phyloP scores from a whole-genome alignment of 768 basidiomycete species.

The Lenzites betulinus region DNA sequence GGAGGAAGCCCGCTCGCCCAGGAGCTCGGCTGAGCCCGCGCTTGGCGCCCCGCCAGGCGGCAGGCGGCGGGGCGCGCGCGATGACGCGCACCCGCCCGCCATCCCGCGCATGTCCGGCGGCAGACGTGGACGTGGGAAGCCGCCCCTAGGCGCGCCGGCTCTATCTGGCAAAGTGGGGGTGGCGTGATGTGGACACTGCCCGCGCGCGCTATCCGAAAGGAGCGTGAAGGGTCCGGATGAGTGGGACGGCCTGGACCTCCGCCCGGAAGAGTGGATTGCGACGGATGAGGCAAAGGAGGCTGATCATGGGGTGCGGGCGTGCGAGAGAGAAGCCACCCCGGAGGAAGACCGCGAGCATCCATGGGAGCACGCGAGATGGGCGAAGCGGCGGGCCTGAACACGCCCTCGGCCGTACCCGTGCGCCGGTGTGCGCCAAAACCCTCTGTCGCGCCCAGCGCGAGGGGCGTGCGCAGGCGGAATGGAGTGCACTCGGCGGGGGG shows the following conservation, averaged over 20 bases:
- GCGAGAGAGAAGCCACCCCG: constrained; percentile 22
- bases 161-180: constrained; percentile 15
- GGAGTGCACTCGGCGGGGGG: constrained; percentile 1
- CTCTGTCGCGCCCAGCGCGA: not conserved
- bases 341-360: constrained; percentile 11
- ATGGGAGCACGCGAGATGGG: not conserved
- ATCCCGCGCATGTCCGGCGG: constrained; percentile 2
- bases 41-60: not conserved
- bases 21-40: constrained; percentile 1
- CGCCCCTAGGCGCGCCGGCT: constrained; percentile 7
- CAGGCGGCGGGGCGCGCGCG: not conserved
- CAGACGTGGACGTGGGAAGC: constrained; percentile 12
- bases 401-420: not conserved
- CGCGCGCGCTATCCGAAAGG: constrained; percentile 16
- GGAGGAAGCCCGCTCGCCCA: not conserved
- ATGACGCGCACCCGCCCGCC: constrained; percentile 15
- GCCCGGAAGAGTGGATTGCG: constrained; percentile 13
- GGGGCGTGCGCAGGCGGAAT: not conserved
- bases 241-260: constrained; percentile 11
- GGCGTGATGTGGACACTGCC: constrained; percentile 25
- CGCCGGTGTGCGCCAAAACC: not conserved
- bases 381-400: not conserved
- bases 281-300: constrained; percentile 18
- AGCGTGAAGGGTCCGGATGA: constrained; percentile 9
- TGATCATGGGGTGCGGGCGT: constrained; percentile 21